These are phyloP conservation scores for Fomitiporia mediterranea DNA, from an alignment of 1,284 basidiomycete species.

Conservation along the genomic window DNA sequence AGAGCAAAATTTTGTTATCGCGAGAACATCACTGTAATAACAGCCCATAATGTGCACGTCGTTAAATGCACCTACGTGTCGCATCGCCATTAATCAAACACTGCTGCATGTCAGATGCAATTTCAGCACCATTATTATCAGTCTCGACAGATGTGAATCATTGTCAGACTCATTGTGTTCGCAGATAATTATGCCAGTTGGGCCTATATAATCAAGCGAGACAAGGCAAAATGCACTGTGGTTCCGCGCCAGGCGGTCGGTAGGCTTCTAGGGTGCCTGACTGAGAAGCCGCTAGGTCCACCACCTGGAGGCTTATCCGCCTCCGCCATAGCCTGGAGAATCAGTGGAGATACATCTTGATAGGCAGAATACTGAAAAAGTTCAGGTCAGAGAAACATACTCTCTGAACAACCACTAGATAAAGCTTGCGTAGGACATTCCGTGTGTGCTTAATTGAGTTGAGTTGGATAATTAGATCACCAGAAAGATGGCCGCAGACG, in stretches of 20 bases:
- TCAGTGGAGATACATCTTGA: too few species aligned
- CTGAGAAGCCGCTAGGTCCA: constrained; percentile 38
- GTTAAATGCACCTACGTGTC: constrained; percentile 52
- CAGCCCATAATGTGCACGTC: neutral
- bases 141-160: constrained; percentile 72
- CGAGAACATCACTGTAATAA: neutral
- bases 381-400: too few species aligned
- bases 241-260: constrained; percentile 67
- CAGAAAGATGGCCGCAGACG: too few species aligned
- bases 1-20: constrained; percentile 63
- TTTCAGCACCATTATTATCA: constrained; percentile 65
- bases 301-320: constrained; percentile 24
- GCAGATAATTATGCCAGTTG: neutral
- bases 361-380: too few species aligned
- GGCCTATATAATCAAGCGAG: constrained; percentile 12
- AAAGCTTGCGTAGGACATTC: too few species aligned
- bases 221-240: constrained; percentile 47
- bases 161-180: constrained; percentile 51
- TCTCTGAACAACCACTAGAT: too few species aligned
- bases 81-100: constrained; percentile 78
- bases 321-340: constrained; percentile 15
- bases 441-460: too few species aligned
- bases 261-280: constrained; percentile 35
- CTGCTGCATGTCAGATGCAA: constrained; percentile 60
- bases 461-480: too few species aligned